Percentiles rank a stretch among this genome's conserved stretches.
phyloP scores from a whole-genome alignment of 345 rosid species.

The Salix udensis region DNA sequence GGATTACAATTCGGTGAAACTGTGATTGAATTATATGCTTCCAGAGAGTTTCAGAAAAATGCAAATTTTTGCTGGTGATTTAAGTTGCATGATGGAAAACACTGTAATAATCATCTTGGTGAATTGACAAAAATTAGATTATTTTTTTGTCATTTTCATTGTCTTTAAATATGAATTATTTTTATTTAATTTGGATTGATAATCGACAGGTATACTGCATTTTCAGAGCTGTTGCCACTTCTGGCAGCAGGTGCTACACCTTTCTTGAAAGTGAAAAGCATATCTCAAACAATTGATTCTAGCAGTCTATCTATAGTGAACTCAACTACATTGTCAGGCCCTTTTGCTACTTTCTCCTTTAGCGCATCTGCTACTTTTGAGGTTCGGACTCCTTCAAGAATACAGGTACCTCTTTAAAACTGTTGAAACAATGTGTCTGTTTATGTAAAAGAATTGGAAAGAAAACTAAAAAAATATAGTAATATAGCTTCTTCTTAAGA shows the following conservation, averaged over 20 bases:
- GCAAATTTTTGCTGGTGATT: not conserved
- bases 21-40: not conserved
- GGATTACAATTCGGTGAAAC: not conserved
- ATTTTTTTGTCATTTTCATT: not conserved
- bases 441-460: not conserved
- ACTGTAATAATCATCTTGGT: not conserved
- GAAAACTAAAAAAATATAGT: not conserved
- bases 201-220: conserved; percentile 70
- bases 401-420: conserved; percentile 52
- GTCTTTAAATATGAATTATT: not conserved
- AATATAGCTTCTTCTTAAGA: not conserved
- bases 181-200: not conserved
- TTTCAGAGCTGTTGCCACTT: conserved; percentile 87
- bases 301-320: conserved; percentile 55
- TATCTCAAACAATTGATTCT: conserved; percentile 59
- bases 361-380: conserved; percentile 79
- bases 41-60: not conserved
- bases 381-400: conserved; percentile 75
- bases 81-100: not conserved
- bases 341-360: conserved; percentile 79
- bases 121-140: not conserved
- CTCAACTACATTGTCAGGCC: conserved; percentile 61
- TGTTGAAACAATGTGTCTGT: not conserved
- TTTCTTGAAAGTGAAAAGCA: conserved; percentile 65
- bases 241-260: conserved; percentile 73